Evolutionary conservation across 805 yeast species (phyloP).

Genomic region (Ogataea polymorpha): DNA sequence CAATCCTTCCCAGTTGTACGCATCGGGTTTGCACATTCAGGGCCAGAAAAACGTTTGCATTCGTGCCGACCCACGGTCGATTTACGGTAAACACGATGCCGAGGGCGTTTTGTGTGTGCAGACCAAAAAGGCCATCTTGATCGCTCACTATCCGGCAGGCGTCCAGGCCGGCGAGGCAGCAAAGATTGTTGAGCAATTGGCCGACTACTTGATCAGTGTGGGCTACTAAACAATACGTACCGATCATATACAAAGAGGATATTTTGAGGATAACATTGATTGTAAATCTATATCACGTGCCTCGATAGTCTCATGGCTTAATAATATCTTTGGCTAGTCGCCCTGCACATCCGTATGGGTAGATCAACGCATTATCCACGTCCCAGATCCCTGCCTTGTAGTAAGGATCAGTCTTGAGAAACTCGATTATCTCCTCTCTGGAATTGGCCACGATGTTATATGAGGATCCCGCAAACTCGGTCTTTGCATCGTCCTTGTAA

Average conservation of each 20-base stretch:
- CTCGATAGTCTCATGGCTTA: constrained; percentile 3
- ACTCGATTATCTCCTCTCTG: constrained; percentile 61
- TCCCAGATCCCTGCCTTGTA: constrained; percentile 75
- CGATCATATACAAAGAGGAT: not conserved
- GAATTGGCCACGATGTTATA: constrained; percentile 62
- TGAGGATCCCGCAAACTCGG: constrained; percentile 65
- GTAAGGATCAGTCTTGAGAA: constrained; percentile 62
- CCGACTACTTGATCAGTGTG: constrained; percentile 87
- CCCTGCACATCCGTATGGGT: constrained; percentile 50
- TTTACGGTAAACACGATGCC: constrained; percentile 88
- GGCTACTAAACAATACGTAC: constrained; percentile 52
- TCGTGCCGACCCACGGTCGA: constrained; percentile 87
- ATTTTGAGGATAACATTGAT: not conserved
- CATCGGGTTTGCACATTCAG: constrained; percentile 80
- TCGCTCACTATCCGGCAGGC: constrained; percentile 93
- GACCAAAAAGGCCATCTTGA: constrained; percentile 86
- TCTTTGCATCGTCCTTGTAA: constrained; percentile 44
- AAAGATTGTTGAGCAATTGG: constrained; percentile 89
- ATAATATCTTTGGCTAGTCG: constrained; percentile 37
- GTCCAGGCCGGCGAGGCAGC: constrained; percentile 95
- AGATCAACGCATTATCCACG: constrained; percentile 53
- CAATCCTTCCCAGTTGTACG: constrained; percentile 75
- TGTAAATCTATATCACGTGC: too few species aligned
- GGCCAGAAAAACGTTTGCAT: constrained; percentile 85
- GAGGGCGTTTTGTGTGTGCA: constrained; percentile 89